Conservation (phyloP, 805 yeast species). For the Jamesozyma piceae region DNA sequence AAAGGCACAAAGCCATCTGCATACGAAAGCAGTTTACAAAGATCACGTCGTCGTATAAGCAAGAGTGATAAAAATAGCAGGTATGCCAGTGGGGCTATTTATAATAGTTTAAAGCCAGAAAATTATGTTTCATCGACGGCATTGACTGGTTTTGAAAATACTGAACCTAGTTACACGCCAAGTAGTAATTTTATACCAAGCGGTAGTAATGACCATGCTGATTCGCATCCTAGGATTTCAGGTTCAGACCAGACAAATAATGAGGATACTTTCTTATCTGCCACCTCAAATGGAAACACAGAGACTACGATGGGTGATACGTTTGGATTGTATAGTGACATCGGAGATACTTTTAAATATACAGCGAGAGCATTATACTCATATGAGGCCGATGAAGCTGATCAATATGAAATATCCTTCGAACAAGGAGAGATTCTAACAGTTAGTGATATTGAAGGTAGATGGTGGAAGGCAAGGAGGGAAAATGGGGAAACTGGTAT, state of each 20-base stretch:
- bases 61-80: slow-evolving; percentile 1
- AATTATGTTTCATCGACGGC: slow-evolving; percentile 43
- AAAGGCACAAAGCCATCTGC: slow-evolving; percentile 37
- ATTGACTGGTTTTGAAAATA: slow-evolving; percentile 53
- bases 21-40: slow-evolving; percentile 19
- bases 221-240: background rate
- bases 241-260: slow-evolving; percentile 2
- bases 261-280: slow-evolving; percentile 22
- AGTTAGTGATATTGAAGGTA: slow-evolving; percentile 86
- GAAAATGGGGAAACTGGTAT: slow-evolving; percentile 89
- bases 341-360: slow-evolving; percentile 52
- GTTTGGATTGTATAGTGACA: slow-evolving; percentile 29
- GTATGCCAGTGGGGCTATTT: background rate
- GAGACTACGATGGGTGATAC: slow-evolving; percentile 32
- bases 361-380: slow-evolving; percentile 79
- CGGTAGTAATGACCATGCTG: background rate
- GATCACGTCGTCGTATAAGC: slow-evolving; percentile 18
- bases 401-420: slow-evolving; percentile 85
- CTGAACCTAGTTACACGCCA: slow-evolving; percentile 18
- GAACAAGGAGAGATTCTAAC: slow-evolving; percentile 84
- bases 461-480: slow-evolving; percentile 97
- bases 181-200: background rate
- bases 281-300: slow-evolving; percentile 23
- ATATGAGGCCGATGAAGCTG: slow-evolving; percentile 85
- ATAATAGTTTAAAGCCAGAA: slow-evolving; percentile 11